Conservation (phyloP, 192 early-diverging fungal species). For the Chytriomyces sp. region DNA sequence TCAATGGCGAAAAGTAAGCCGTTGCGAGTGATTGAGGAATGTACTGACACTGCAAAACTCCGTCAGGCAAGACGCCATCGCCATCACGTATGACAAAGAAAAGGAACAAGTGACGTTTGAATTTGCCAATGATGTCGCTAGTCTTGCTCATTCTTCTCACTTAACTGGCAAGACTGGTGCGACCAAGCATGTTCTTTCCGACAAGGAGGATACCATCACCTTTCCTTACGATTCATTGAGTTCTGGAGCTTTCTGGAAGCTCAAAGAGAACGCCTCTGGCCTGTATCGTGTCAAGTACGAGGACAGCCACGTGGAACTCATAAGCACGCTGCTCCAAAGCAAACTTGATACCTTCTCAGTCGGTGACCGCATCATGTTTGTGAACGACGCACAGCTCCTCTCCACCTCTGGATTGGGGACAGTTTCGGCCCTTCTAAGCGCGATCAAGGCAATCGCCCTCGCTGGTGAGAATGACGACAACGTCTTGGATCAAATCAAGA, state of each 20-base stretch:
- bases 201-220: conserved; percentile 43
- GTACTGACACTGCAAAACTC: too few species aligned
- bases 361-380: conserved; percentile 78
- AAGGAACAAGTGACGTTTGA: conserved; percentile 84
- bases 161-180: conserved; percentile 33
- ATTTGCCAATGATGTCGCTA: conserved; percentile 69
- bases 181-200: conserved; percentile 55
- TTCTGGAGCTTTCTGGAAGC: conserved; percentile 68
- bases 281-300: conserved; percentile 80
- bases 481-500: conserved; percentile 69
- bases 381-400: conserved; percentile 80
- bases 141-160: too few species aligned
- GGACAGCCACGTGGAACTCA: conserved; percentile 32
- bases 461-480: conserved; percentile 74
- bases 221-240: conserved; percentile 47
- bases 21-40: too few species aligned
- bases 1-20: neutral
- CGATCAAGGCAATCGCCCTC: conserved; percentile 75
- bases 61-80: too few species aligned
- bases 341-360: conserved; percentile 43
- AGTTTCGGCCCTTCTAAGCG: conserved; percentile 73
- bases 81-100: conserved; percentile 60
- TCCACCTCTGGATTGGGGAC: conserved; percentile 74
- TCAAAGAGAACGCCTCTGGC: conserved; percentile 79
- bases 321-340: conserved; percentile 52